These are phyloP conservation scores for Corchorus olitorius DNA, from an alignment of 345 rosid genomes.

Conservation along the genomic window DNA sequence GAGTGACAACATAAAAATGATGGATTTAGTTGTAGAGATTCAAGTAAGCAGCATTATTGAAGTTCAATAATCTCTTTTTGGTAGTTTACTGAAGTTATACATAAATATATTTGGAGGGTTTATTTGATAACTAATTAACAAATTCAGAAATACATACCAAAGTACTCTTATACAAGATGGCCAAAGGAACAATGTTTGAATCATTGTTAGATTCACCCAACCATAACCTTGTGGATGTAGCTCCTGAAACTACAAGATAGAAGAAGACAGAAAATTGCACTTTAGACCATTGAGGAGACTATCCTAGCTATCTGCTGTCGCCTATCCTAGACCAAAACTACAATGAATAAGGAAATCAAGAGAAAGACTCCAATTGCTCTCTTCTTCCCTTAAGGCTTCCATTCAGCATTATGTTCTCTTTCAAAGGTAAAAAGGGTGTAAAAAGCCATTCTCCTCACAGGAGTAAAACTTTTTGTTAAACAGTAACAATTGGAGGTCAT, in stretches of 20 bases:
- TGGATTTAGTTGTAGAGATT: background rate
- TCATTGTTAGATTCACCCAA: constrained; percentile 52
- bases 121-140: background rate
- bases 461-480: background rate
- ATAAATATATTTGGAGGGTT: background rate
- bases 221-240: constrained; percentile 60
- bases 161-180: constrained; percentile 51
- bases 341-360: background rate
- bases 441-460: background rate
- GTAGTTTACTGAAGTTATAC: too few relatives aligned
- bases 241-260: constrained; percentile 49
- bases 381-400: background rate
- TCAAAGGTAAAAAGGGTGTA: background rate
- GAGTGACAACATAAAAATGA: background rate
- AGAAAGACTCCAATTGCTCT: background rate
- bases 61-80: too few relatives aligned
- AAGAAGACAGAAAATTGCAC: constrained; percentile 16
- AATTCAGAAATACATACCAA: constrained; percentile 48
- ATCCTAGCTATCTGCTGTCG: too few relatives aligned
- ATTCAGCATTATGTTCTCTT: constrained; percentile 12
- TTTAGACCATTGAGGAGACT: background rate
- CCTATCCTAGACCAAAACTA: too few relatives aligned
- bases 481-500: background rate
- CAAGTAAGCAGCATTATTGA: background rate
- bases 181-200: constrained; percentile 59